These are phyloP conservation scores for Henckelia pumila DNA, from an alignment of 257 asterid species.

Conservation along the genomic window DNA sequence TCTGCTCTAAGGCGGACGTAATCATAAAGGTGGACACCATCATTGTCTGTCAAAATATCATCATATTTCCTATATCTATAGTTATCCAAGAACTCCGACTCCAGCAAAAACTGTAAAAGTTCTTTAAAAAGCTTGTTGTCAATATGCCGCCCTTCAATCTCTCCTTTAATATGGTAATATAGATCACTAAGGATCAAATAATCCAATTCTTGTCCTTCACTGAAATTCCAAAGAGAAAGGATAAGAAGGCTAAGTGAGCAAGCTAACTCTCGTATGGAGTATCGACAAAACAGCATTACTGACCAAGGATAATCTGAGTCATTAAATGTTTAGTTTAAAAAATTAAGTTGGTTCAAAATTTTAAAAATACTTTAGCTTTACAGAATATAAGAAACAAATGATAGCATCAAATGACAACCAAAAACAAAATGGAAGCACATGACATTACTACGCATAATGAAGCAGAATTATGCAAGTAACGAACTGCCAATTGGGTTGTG, in stretches of 20 bases:
- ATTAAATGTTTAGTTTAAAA: neutral
- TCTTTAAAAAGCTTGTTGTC: slow-evolving; percentile 76
- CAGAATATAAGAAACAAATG: neutral
- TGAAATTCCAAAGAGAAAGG: slow-evolving; percentile 37
- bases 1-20: slow-evolving; percentile 56
- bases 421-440: slow-evolving; percentile 3
- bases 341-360: neutral
- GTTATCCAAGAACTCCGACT: slow-evolving; percentile 55
- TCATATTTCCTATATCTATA: slow-evolving; percentile 49
- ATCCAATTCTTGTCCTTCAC: slow-evolving; percentile 72
- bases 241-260: slow-evolving; percentile 15
- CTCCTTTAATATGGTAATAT: slow-evolving; percentile 87
- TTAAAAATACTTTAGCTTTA: neutral
- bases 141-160: slow-evolving; percentile 83
- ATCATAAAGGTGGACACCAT: slow-evolving; percentile 50
- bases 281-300: slow-evolving; percentile 15
- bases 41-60: slow-evolving; percentile 39
- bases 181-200: slow-evolving; percentile 69
- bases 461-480: neutral
- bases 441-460: neutral
- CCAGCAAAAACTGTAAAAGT: slow-evolving; percentile 65
- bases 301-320: slow-evolving; percentile 16
- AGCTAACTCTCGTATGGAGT: slow-evolving; percentile 10
- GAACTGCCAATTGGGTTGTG: neutral
- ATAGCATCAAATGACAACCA: neutral